These are phyloP conservation scores for Anisodus tanguticus DNA, from an alignment of 257 asterid genomes.

Conservation along the genomic window DNA sequence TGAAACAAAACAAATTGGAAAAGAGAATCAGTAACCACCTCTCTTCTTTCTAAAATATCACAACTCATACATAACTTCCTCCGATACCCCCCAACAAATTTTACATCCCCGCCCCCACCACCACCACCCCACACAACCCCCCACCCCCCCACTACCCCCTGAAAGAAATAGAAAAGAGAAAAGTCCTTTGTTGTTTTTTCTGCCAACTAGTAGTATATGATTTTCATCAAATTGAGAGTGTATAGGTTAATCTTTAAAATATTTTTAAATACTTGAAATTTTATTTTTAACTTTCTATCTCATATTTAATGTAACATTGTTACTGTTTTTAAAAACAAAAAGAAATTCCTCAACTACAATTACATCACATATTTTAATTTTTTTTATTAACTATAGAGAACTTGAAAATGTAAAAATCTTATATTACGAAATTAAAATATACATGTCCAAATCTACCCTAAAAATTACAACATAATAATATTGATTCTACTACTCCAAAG, in stretches of 20 bases:
- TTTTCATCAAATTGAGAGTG: too few relatives aligned
- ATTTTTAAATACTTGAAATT: not conserved
- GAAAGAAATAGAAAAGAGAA: not conserved
- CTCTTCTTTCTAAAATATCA: not conserved
- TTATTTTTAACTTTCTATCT: too few relatives aligned
- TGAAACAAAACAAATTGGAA: not conserved
- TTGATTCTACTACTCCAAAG: too few relatives aligned
- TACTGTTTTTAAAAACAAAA: not conserved
- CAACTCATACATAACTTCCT: not conserved
- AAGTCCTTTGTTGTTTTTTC: not conserved
- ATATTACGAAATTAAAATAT: too few relatives aligned
- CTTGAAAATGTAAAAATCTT: too few relatives aligned
- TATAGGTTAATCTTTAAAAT: too few relatives aligned
- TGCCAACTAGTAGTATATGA: not conserved
- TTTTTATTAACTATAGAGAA: too few relatives aligned
- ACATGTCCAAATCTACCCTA: not conserved
- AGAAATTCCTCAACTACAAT: too few relatives aligned
- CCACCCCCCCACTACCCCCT: not conserved
- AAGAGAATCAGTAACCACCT: not conserved
- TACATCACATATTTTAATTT: too few relatives aligned
- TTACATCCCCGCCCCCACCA: not conserved
- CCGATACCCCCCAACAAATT: slow-evolving; percentile 1
- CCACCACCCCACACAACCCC: not conserved
- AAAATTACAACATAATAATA: too few relatives aligned
- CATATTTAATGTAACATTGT: not conserved